phyloP scores from a whole-genome alignment of 495 filamentous ascomycete species.

The Lepraria neglecta region DNA sequence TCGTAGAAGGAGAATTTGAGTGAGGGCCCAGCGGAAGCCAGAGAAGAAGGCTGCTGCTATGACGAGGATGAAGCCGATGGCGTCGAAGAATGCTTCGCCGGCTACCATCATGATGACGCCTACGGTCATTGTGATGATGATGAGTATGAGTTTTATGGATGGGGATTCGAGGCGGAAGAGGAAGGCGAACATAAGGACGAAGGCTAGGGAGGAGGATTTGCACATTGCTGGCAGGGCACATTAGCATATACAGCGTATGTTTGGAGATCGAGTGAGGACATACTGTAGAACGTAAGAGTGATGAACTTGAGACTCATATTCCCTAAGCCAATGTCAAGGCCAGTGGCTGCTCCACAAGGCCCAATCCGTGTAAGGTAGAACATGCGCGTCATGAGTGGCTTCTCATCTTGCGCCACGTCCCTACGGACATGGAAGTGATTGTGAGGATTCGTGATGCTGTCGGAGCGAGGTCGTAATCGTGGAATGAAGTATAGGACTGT shows the following conservation, averaged over 20 bases:
- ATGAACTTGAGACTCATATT: conserved; percentile 96
- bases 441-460: conserved; percentile 38
- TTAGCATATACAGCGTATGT: background rate
- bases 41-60: conserved; percentile 91
- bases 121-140: conserved; percentile 88
- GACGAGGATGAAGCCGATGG: conserved; percentile 82
- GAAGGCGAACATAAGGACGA: conserved; percentile 94
- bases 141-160: conserved; percentile 73
- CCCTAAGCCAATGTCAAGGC: conserved; percentile 91
- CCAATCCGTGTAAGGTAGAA: conserved; percentile 92
- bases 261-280: conserved; percentile 26
- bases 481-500: conserved; percentile 79
- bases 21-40: conserved; percentile 94
- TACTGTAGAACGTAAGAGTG: conserved; percentile 92
- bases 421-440: conserved; percentile 42
- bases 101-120: conserved; percentile 99
- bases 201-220: conserved; percentile 92
- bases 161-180: conserved; percentile 85
- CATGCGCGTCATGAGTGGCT: conserved; percentile 78
- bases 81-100: conserved; percentile 86
- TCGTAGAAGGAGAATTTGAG: conserved; percentile 88
- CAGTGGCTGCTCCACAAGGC: conserved; percentile 88
- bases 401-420: conserved; percentile 46
- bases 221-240: conserved; percentile 67
- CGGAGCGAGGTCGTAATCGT: conserved; percentile 64